Percentiles rank a stretch among this genome's conserved stretches.
Conservation (phyloP, 177 flowering plant species). For the Telopea speciosissima region DNA sequence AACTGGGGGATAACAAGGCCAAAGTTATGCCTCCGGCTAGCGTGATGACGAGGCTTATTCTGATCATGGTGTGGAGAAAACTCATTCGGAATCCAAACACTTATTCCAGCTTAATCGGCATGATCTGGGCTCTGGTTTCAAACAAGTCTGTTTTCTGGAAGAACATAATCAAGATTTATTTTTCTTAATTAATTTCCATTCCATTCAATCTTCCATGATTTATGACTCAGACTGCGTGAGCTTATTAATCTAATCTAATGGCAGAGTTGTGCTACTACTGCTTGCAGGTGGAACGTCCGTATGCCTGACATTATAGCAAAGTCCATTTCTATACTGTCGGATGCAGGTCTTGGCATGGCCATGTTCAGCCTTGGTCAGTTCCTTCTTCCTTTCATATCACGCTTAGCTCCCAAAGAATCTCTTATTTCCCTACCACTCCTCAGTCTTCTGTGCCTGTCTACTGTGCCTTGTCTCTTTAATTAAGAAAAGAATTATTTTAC, state of each 20-base stretch:
- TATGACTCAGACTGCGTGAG: neutral
- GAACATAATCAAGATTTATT: no score
- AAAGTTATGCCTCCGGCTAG: constrained; percentile 77
- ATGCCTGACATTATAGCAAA: constrained; percentile 74
- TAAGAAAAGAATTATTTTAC: no score
- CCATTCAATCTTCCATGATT: no score
- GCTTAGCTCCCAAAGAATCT: constrained; percentile 1
- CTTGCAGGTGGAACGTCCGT: constrained; percentile 58
- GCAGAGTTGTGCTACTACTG: neutral
- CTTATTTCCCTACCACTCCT: neutral
- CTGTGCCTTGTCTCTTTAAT: no score
- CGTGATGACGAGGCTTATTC: constrained; percentile 77
- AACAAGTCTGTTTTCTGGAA: constrained; percentile 39
- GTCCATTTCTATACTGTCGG: constrained; percentile 82
- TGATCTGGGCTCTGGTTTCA: constrained; percentile 72
- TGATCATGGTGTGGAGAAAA: constrained; percentile 91
- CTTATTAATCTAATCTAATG: neutral
- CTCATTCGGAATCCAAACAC: constrained; percentile 86
- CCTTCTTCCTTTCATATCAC: neutral
- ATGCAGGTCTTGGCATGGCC: constrained; percentile 96
- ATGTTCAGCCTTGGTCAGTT: constrained; percentile 89
- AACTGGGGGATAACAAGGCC: constrained; percentile 9
- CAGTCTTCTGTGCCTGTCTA: neutral
- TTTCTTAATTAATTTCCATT: no score
- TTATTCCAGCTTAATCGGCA: constrained; percentile 74